Evolutionary conservation across 2,329 filamentous ascomycete species (phyloP).

Genomic region (Fusarium sp.): DNA sequence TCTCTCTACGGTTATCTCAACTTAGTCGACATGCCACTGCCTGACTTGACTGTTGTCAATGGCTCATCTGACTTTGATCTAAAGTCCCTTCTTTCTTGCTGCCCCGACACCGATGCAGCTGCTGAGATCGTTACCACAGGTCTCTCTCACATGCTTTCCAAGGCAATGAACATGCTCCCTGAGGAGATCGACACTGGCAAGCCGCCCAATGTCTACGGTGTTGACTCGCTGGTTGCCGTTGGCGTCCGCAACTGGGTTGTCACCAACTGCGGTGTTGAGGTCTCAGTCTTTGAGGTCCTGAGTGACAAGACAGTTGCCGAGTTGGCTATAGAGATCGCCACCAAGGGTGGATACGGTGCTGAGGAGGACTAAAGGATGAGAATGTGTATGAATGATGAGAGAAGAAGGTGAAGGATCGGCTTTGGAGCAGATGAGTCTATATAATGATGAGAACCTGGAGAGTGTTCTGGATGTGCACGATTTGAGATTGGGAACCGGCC

Average conservation of each 20-base stretch:
- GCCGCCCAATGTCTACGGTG: constrained; percentile 63
- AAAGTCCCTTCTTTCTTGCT: constrained; percentile 53
- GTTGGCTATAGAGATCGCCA: constrained; percentile 56
- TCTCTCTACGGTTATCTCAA: constrained; percentile 66
- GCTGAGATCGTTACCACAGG: constrained; percentile 56
- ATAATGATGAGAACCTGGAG: neutral
- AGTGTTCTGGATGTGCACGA: neutral
- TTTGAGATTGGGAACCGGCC: constrained; percentile 4
- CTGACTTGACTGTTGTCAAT: constrained; percentile 45
- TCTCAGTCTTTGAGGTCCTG: constrained; percentile 65
- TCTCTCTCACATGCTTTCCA: constrained; percentile 59
- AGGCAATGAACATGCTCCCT: constrained; percentile 62
- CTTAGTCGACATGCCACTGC: constrained; percentile 61
- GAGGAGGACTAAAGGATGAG: constrained; percentile 19
- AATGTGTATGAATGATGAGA: neutral
- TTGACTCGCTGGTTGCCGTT: constrained; percentile 69
- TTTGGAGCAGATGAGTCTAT: constrained; percentile 1
- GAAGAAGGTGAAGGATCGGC: neutral
- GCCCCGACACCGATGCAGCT: constrained; percentile 50
- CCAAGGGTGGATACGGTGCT: constrained; percentile 51
- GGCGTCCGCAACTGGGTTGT: constrained; percentile 67
- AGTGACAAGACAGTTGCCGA: constrained; percentile 60
- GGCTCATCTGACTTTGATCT: constrained; percentile 47
- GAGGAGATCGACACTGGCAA: constrained; percentile 62
- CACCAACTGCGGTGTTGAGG: constrained; percentile 60